Evolutionary conservation across 108 stramenopile species (phyloP), one percentile per base, ranked within the genome.

Genomic region (Poteriospumella lacustris): DNA sequence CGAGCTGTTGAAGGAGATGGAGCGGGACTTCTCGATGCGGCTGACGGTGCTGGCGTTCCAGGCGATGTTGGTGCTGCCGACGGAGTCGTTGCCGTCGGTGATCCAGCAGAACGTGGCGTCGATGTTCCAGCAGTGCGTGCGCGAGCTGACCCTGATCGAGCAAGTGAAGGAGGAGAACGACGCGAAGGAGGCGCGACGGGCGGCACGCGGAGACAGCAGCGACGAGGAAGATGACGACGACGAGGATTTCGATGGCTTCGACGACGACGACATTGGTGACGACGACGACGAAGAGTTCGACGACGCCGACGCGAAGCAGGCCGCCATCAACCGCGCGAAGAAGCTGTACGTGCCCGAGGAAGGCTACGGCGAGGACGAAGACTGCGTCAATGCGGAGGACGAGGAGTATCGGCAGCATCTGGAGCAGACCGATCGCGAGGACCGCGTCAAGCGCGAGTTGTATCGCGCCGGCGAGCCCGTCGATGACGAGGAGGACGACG

Each of bases 281-380:
- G 64, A 68, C 28, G 34, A 36, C 19, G 64, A 68, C 15, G 64
- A 68, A 40, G 64, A 73, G 26, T 39, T 29, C 42, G 70, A 73
- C 36, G 70, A 73, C 42, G 70, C 12, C 31, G 33, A 44, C 9
- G 70, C 36, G 3, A 73, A 56, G 3, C 5, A 39, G 36, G 31
- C 15, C 28, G 15, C 41, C 9, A 19, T 42, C 36, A 42, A 73
- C 9, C 12, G 31, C 33, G 70, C 70, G 3, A 56, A 56, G 31
- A 42, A 42, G 70, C 44, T 73, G 28, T 44, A 52, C 33, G 31
- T 73, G 5, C 70, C 70, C 19, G 70, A 73, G 3, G 70, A 42
- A 26, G 70, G 70, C 42, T 73, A 73, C 42, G 70, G 24, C 15
- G 70, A 73, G 42, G 70, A 73, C 36, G 70, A 73, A 33, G 70